Conservation (phyloP, 1,284 basidiomycete species). For the Cryptococcus sp. region DNA sequence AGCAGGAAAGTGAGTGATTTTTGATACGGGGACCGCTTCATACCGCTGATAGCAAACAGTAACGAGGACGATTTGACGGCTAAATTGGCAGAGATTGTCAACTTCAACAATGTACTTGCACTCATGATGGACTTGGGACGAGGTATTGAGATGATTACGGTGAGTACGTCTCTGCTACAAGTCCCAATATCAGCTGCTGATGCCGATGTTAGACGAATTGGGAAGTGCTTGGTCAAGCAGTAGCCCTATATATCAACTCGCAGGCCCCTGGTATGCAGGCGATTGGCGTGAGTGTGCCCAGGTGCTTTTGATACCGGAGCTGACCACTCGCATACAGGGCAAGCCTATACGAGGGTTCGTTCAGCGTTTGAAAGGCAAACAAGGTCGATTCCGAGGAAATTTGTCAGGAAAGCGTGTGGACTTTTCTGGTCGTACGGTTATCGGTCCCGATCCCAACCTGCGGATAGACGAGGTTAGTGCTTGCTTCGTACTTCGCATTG, state of each 20-base stretch:
- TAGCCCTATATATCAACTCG: slow-evolving; percentile 98
- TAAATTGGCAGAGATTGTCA: slow-evolving; percentile 96
- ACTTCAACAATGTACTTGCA: slow-evolving; percentile 90
- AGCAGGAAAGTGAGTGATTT: slow-evolving; percentile 63
- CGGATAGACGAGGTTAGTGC: slow-evolving; percentile 78
- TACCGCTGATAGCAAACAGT: slow-evolving; percentile 53
- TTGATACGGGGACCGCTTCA: background rate
- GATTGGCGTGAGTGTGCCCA: slow-evolving; percentile 55
- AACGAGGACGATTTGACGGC: slow-evolving; percentile 99
- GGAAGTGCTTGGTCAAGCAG: slow-evolving; percentile 93
- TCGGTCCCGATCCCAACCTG: slow-evolving; percentile 96
- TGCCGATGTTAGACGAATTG: slow-evolving; percentile 71
- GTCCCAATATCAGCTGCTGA: background rate
- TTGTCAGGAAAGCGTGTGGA: slow-evolving; percentile 99
- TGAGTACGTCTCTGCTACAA: slow-evolving; percentile 44
- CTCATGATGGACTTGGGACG: slow-evolving; percentile 84
- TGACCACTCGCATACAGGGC: slow-evolving; percentile 57
- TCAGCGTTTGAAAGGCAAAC: slow-evolving; percentile 97
- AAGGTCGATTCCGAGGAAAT: slow-evolving; percentile 98
- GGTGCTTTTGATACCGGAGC: background rate
- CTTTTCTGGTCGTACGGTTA: slow-evolving; percentile 97
- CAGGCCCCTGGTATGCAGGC: slow-evolving; percentile 90
- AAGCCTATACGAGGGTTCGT: slow-evolving; percentile 97
- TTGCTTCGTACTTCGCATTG: background rate
- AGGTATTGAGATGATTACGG: slow-evolving; percentile 87